These are phyloP conservation scores for Calonectria leucothoes DNA, from an alignment of 2,329 filamentous ascomycete genomes.

Conservation along the genomic window DNA sequence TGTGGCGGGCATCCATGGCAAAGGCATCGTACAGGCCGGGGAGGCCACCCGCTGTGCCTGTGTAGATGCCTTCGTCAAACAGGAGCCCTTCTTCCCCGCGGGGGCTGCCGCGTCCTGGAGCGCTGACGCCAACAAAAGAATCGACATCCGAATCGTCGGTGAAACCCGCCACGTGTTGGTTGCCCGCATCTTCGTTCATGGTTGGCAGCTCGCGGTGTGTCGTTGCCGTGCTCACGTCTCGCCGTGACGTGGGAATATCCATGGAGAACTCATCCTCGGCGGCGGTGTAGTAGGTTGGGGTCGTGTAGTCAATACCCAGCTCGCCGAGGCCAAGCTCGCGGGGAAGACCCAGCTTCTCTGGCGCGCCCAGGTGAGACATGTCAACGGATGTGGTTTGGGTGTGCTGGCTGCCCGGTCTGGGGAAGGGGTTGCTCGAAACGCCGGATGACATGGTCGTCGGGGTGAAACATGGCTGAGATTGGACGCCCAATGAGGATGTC, in stretches of 20 bases:
- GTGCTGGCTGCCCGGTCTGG: conserved; percentile 54
- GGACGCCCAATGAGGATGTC: conserved; percentile 49
- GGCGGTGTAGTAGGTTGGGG: conserved; percentile 19
- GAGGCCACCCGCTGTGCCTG: conserved; percentile 33
- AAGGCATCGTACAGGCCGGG: conserved; percentile 44
- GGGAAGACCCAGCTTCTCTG: conserved; percentile 40
- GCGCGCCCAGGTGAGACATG: conserved; percentile 27
- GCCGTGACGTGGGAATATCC: conserved; percentile 25
- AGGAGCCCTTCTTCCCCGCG: conserved; percentile 40
- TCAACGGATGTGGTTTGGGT: conserved; percentile 61
- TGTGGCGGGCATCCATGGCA: conserved; percentile 17
- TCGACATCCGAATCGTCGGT: conserved; percentile 45
- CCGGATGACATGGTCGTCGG: conserved; percentile 42
- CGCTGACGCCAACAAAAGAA: conserved; percentile 38
- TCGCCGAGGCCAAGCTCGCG: conserved; percentile 20
- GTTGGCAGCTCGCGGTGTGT: conserved; percentile 3
- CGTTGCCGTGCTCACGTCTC: neutral
- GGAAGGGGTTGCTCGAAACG: conserved; percentile 54
- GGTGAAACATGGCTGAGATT: conserved; percentile 53
- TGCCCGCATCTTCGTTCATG: neutral
- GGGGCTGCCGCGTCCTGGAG: conserved; percentile 12
- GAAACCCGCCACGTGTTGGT: conserved; percentile 34
- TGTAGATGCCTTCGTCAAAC: conserved; percentile 42
- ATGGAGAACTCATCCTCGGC: conserved; percentile 32
- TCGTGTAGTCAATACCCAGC: conserved; percentile 1